Conservation (phyloP, 1,284 basidiomycete species). For the Boletus semigastroideus region DNA sequence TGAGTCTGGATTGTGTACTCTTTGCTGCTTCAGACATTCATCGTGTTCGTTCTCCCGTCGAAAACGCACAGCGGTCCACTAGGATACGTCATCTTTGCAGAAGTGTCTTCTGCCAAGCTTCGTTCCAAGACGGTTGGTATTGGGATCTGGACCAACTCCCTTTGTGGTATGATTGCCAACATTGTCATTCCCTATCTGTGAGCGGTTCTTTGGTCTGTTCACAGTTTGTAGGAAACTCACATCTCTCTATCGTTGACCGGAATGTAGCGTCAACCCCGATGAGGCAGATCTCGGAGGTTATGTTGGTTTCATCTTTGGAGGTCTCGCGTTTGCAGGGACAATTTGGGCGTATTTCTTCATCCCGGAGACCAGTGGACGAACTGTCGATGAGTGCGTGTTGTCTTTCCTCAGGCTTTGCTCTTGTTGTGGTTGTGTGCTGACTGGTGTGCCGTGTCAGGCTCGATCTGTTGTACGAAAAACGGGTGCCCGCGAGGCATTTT, state of each 20-base stretch:
- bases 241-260: background rate
- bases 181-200: slow-evolving; percentile 31
- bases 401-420: background rate
- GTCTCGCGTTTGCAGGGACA: slow-evolving; percentile 18
- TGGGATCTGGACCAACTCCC: slow-evolving; percentile 24
- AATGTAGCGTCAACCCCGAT: slow-evolving; percentile 26
- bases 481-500: slow-evolving; percentile 24
- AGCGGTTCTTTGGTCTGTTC: background rate
- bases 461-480: slow-evolving; percentile 25
- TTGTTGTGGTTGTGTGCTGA: too few relatives aligned
- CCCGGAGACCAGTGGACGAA: slow-evolving; percentile 30
- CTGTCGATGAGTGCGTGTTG: slow-evolving; percentile 32
- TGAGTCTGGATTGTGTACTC: background rate
- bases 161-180: slow-evolving; percentile 24
- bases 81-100: slow-evolving; percentile 29
- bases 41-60: background rate
- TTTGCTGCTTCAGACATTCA: background rate
- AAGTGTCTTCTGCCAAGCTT: slow-evolving; percentile 32
- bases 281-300: slow-evolving; percentile 30
- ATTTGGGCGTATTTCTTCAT: slow-evolving; percentile 29
- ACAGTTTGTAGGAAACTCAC: background rate
- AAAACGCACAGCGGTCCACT: slow-evolving; percentile 27
- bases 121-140: slow-evolving; percentile 33
- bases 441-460: slow-evolving; percentile 13
- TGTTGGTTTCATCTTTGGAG: slow-evolving; percentile 34